Evolutionary conservation across 305 asterid genomes (phyloP), one percentile per base, ranked within the genome.

Genomic region (Solanum chacoense): DNA sequence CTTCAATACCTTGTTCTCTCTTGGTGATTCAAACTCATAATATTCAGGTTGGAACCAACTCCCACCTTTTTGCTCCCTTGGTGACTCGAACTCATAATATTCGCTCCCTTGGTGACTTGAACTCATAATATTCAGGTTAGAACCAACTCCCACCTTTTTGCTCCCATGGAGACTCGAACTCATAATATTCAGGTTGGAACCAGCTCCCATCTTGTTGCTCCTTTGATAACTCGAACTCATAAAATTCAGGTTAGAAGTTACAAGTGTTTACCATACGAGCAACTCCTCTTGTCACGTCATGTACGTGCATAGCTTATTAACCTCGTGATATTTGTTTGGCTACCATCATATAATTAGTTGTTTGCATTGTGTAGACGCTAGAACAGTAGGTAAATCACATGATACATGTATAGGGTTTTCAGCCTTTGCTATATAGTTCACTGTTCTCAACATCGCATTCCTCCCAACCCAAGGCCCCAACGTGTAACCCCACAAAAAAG

Each of bases 371-470:
- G 88, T 76, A 76, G 63, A 87, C 89, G 71, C 71, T 63, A 63
- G 31, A 65, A 71, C 89, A 91, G 93, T 90, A 73, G 87, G 42
- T 5, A 81, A 90, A n/a, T 16, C 90, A 26, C 76, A 71, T 71
- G 76, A 71, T 79, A 88, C 73, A 88, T 71, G 73, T 28, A 81
- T 88, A 85, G 85, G 87, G 40, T 63, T 87, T 74, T 87, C 89
- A 88, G 86, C 89, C 50, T 88, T 88, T 88, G n/a, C 38, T 69
- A 86, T 86, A 86, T 86, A 69, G 20, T 38, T 5, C 29, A 85
- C 79, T 85, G 65, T 65, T 85, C 9, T 34, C 35, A 12, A 35
- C 88, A 85, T 65, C 34, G 34, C 63, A 7, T 32, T 73, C 8
- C 36, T 36, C 42, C 36, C 24, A 55, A 18, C 71, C 28, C 28